Conservation (phyloP, 768 basidiomycete species). For the Rhodosporidiobolus odoratus region DNA sequence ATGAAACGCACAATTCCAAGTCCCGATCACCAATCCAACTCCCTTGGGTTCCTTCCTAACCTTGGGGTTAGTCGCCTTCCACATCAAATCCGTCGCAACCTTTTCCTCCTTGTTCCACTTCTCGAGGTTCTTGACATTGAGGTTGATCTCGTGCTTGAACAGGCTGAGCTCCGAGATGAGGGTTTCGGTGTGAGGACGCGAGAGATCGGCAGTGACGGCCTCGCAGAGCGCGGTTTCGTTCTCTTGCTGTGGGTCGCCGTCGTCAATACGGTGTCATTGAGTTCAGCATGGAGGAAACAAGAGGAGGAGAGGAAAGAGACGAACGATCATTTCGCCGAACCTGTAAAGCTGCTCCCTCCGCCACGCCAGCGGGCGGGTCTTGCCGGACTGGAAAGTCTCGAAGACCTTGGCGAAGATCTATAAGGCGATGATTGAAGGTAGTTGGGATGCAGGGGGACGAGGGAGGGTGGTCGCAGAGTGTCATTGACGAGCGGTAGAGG, state of each 20-base stretch:
- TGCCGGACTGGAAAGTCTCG: conserved; percentile 61
- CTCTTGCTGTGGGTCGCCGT: conserved; percentile 52
- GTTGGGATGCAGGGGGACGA: too few relatives aligned
- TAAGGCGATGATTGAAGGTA: conserved; percentile 6
- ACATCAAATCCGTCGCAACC: conserved; percentile 57
- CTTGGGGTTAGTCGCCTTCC: conserved; percentile 58
- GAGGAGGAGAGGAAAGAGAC: neutral
- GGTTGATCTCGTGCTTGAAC: conserved; percentile 54
- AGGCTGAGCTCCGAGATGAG: conserved; percentile 60
- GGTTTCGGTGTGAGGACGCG: conserved; percentile 59
- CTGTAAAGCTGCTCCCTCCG: conserved; percentile 72
- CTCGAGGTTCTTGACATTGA: conserved; percentile 60
- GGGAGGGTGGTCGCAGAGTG: neutral
- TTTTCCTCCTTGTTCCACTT: conserved; percentile 68
- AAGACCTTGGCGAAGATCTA: conserved; percentile 50
- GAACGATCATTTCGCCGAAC: conserved; percentile 50
- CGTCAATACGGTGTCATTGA: neutral
- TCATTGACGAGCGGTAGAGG: neutral
- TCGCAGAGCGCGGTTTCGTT: conserved; percentile 60
- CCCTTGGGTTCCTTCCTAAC: conserved; percentile 68
- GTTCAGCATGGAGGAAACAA: neutral
- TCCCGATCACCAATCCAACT: conserved; percentile 41
- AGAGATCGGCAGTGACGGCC: conserved; percentile 60
- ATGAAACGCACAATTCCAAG: conserved; percentile 42
- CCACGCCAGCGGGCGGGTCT: conserved; percentile 60